These are phyloP conservation scores for Pichia sp. DNA, from an alignment of 1,139 yeast genomes.

Conservation along the genomic window DNA sequence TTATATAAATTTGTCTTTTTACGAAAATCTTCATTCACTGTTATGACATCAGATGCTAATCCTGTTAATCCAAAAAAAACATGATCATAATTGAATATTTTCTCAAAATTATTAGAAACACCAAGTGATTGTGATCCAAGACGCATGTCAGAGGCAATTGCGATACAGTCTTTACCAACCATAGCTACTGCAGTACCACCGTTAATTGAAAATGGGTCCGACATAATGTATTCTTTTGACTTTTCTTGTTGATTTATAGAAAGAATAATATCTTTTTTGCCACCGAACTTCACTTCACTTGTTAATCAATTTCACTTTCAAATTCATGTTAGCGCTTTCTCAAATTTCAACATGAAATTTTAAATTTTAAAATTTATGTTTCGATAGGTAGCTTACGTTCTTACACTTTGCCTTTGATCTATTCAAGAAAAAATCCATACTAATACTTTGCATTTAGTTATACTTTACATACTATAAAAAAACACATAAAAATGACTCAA, in stretches of 20 bases:
- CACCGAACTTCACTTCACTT: too few relatives aligned
- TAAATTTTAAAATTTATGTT: not conserved
- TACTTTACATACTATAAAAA: not conserved
- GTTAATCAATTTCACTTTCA: too few relatives aligned
- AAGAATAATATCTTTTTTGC: too few relatives aligned
- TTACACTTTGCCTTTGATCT: not conserved
- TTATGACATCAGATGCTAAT: slow-evolving; percentile 86
- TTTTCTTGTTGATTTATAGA: too few relatives aligned
- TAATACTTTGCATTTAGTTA: not conserved
- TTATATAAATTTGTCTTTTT: slow-evolving; percentile 83
- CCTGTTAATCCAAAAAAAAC: slow-evolving; percentile 91
- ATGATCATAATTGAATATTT: slow-evolving; percentile 79
- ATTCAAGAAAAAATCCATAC: not conserved
- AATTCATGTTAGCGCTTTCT: not conserved
- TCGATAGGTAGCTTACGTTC: too few relatives aligned
- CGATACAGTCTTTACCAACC: slow-evolving; percentile 98
- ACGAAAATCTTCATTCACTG: slow-evolving; percentile 75
- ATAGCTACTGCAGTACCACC: slow-evolving; percentile 96
- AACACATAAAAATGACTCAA: slow-evolving; percentile 6
- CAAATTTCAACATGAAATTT: not conserved
- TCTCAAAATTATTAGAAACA: slow-evolving; percentile 86
- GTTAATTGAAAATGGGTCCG: slow-evolving; percentile 50
- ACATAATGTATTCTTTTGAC: slow-evolving; percentile 32
- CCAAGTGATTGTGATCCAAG: slow-evolving; percentile 93
- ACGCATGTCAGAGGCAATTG: slow-evolving; percentile 93